Evolutionary conservation across 192 early-diverging fungal genomes (phyloP).

Genomic region (Linnemannia schmuckeri): DNA sequence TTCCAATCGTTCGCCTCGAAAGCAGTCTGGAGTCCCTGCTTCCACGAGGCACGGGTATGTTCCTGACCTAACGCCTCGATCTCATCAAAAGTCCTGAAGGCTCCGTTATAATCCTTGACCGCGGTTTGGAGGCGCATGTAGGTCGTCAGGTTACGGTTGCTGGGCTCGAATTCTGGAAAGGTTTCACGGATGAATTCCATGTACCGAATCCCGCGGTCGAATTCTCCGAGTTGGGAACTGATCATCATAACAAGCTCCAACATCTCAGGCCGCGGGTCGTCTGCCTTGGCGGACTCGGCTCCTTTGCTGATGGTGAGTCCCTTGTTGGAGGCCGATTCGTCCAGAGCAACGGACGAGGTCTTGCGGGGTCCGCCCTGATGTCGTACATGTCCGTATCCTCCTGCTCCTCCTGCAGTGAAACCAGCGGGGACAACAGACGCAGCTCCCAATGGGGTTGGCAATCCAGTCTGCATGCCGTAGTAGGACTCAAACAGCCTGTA

Average conservation of each 20-base stretch:
- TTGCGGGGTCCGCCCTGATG: neutral
- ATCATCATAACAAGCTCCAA: conserved; percentile 37
- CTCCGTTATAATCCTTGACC: conserved; percentile 32
- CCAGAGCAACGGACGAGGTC: neutral
- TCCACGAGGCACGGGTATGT: conserved; percentile 40
- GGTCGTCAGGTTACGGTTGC: conserved; percentile 25
- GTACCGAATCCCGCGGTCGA: conserved; percentile 17
- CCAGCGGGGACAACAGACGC: neutral
- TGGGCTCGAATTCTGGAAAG: conserved; percentile 34
- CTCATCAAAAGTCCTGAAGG: conserved; percentile 33
- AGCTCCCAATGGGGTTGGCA: neutral
- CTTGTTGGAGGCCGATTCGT: neutral
- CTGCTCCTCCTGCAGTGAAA: neutral
- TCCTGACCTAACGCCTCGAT: conserved; percentile 10
- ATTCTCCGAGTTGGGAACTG: conserved; percentile 34
- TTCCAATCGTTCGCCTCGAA: conserved; percentile 32
- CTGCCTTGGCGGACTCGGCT: conserved; percentile 15
- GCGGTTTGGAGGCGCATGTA: conserved; percentile 37
- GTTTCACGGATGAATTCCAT: conserved; percentile 26
- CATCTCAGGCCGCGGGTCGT: neutral
- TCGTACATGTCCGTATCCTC: conserved; percentile 2
- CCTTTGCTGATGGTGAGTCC: neutral
- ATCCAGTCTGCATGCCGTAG: conserved; percentile 21
- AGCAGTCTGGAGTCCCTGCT: conserved; percentile 37
- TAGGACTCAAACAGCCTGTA: conserved; percentile 28